Conservation (phyloP, 768 basidiomycete species). For the Neoboletus subvelutipes region DNA sequence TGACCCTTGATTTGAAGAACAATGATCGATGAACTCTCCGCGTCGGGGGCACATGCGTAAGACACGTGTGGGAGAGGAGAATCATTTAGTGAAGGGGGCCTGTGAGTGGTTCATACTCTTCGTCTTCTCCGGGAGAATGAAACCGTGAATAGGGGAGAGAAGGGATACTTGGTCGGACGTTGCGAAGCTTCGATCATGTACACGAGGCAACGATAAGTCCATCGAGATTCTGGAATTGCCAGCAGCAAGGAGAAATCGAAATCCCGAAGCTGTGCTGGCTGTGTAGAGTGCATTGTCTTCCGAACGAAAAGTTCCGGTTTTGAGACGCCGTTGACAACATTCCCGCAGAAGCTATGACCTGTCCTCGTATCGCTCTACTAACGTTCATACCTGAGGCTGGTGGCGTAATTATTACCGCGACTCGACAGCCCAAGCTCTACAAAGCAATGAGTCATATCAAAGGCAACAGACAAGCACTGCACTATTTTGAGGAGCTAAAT, state of each 20-base stretch:
- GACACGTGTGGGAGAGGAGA: conserved; percentile 13
- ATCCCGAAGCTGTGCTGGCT: conserved; percentile 2
- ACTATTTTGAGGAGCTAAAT: not conserved
- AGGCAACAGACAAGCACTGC: not conserved
- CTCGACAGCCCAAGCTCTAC: not conserved
- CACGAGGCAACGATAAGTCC: conserved; percentile 16
- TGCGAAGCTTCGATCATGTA: conserved; percentile 8
- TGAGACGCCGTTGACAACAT: not conserved
- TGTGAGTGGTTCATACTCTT: conserved; percentile 11
- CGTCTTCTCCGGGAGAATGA: conserved; percentile 10
- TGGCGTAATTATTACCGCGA: not conserved
- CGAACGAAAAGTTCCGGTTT: not conserved
- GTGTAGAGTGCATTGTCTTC: not conserved
- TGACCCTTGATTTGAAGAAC: conserved; percentile 2
- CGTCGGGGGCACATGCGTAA: conserved; percentile 7
- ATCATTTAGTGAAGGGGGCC: conserved; percentile 24
- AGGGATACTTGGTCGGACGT: not conserved
- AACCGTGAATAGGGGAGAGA: conserved; percentile 1
- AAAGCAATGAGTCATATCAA: not conserved
- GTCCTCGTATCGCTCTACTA: not conserved
- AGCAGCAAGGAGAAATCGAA: not conserved
- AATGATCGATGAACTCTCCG: conserved; percentile 9
- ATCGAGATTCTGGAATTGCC: conserved; percentile 6
- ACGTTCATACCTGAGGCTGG: not conserved
- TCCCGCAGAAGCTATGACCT: not conserved